Percentiles rank a stretch among this genome's conserved stretches.
These are phyloP conservation scores for Ophiosphaerella korrae DNA, from an alignment of 2,329 filamentous ascomycete species.

Conservation along the genomic window DNA sequence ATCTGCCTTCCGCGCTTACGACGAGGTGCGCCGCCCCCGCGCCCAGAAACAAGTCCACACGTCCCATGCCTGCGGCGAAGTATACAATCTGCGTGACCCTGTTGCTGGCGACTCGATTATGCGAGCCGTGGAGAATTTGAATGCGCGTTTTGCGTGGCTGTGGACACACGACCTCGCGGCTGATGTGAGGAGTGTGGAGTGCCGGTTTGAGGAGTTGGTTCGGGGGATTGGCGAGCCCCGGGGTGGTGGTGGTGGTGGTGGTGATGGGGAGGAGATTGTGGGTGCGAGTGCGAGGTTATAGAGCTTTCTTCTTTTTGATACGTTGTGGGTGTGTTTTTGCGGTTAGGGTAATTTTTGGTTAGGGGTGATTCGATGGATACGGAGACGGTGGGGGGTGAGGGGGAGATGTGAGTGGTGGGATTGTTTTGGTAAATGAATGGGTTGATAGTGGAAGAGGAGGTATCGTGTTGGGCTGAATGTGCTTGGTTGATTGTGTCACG, in stretches of 20 bases:
- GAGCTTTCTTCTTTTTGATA: not conserved
- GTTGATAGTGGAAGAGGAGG: too few relatives aligned
- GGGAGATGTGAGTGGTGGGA: not conserved
- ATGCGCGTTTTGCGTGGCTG: slow-evolving; percentile 25
- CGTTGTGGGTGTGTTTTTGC: not conserved
- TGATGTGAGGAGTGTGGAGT: slow-evolving; percentile 11
- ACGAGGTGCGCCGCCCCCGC: slow-evolving; percentile 26
- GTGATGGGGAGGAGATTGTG: not conserved
- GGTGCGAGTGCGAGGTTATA: slow-evolving; percentile 5
- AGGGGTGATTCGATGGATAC: slow-evolving; percentile 1
- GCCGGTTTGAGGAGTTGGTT: slow-evolving; percentile 1
- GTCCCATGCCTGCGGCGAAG: slow-evolving; percentile 15
- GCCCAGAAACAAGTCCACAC: slow-evolving; percentile 30
- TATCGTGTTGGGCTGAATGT: too few relatives aligned
- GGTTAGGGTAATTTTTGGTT: not conserved
- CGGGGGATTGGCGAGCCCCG: too few relatives aligned
- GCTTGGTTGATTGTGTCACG: too few relatives aligned
- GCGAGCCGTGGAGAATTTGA: slow-evolving; percentile 13
- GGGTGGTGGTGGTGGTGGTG: not conserved
- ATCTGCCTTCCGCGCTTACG: slow-evolving; percentile 29
- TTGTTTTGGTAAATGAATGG: too few relatives aligned
- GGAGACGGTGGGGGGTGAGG: not conserved
- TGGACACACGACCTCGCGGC: slow-evolving; percentile 26
- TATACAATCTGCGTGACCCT: slow-evolving; percentile 18
- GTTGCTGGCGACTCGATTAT: slow-evolving; percentile 14